phyloP scores from a whole-genome alignment of 1,284 basidiomycete species.

The Apiotrichum mycotoxinovorans region DNA sequence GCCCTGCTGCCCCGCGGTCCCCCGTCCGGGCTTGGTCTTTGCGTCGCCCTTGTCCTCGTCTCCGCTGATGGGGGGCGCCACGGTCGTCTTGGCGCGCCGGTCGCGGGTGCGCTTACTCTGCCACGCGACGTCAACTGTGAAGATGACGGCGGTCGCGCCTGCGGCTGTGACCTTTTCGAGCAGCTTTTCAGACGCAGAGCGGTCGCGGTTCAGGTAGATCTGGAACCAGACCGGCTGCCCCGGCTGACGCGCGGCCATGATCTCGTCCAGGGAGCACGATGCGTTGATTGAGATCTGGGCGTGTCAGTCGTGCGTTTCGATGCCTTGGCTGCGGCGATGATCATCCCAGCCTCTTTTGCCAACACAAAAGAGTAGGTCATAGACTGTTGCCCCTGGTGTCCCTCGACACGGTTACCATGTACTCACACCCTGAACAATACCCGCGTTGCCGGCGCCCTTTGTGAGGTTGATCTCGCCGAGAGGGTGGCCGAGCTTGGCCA shows the following conservation, averaged over 20 bases:
- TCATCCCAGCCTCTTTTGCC: no score
- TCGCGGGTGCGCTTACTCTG: slow-evolving; percentile 85
- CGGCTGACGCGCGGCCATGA: slow-evolving; percentile 49
- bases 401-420: no score
- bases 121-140: slow-evolving; percentile 87
- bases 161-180: slow-evolving; percentile 52
- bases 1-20: background rate
- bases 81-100: slow-evolving; percentile 48
- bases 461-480: slow-evolving; percentile 82
- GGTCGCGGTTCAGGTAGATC: slow-evolving; percentile 58
- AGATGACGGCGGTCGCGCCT: slow-evolving; percentile 66
- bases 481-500: slow-evolving; percentile 84
- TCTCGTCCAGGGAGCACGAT: slow-evolving; percentile 54
- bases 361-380: no score
- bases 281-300: slow-evolving; percentile 49
- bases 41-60: background rate
- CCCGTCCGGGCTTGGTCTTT: background rate
- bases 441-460: slow-evolving; percentile 62
- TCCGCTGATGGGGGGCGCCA: slow-evolving; percentile 8
- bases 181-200: slow-evolving; percentile 51
- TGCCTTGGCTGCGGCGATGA: no score
- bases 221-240: slow-evolving; percentile 51
- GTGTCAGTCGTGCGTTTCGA: slow-evolving; percentile 41
- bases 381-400: no score
- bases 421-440: slow-evolving; percentile 74